Evolutionary conservation across 768 basidiomycete species (phyloP), one percentile per base, ranked within the genome.

Genomic region (Lyophyllum atratum): DNA sequence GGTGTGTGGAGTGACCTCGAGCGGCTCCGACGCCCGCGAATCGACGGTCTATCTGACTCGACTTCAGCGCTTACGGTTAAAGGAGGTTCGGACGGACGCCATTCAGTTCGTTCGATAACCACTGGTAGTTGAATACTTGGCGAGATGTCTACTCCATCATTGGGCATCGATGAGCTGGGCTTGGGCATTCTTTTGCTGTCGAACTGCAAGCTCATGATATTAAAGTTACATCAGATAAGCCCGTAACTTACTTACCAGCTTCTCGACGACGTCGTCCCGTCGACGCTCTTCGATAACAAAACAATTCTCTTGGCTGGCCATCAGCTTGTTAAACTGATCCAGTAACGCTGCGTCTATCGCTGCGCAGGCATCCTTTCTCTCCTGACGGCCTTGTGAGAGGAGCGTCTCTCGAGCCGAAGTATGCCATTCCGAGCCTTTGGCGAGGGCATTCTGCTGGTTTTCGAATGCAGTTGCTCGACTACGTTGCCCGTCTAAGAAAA

Each of bases 351-450:
- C n/a, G 4, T 53, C 52, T 17, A 58, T 40, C 4, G 45, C 14
- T 19, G 26, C 21, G 40, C 52, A 58, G 4, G 21, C 24, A 7
- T 49, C 46, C 29, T 49, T 43, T 19, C 37, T 34, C 4, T 26
- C 28, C 22, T 54, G 46, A 15, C 57, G 46, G 2, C 46, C 46
- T 21, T 44, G 28, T 6, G 22, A 11, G 17, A 53, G 14, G 8
- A 49, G 39, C 7, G 28, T 26, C 9, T 22, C 24, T 19, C 57
- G 51, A 39, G 24, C 42, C 12, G 39, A n/a, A 17, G 7, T 21
- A 28, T 49, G 39, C 57, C 52, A 53, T 17, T 53, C 57, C n/a
- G 57, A 53, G 39, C 40, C 46, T 28, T 53, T 33, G 7, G 22
- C 37, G 8, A 37, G 17, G 12, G 29, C 39, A 5, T 14, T 52